Conservation (phyloP, 768 basidiomycete genomes). For the Sporobolomyces phaffii region DNA sequence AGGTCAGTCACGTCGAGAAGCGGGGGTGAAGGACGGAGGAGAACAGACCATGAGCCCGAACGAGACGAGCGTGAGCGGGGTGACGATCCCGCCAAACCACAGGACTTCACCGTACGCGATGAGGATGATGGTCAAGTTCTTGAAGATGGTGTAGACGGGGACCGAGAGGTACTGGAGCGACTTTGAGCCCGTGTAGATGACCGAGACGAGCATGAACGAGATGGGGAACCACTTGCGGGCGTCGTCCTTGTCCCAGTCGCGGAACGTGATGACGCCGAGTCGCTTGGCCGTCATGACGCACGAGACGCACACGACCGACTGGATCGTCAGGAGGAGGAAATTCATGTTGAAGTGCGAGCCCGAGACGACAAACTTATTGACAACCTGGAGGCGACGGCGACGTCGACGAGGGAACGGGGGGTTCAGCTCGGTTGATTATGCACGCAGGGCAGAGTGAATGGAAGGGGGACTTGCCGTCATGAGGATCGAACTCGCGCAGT, state of each 20-base stretch:
- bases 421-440: constrained; percentile 15
- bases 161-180: constrained; percentile 94
- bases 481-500: constrained; percentile 84
- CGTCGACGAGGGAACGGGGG: background rate
- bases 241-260: constrained; percentile 71
- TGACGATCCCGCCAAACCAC: constrained; percentile 89
- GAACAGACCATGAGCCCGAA: constrained; percentile 93
- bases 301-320: constrained; percentile 75
- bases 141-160: constrained; percentile 93
- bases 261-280: constrained; percentile 71
- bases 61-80: constrained; percentile 75
- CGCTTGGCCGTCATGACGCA: constrained; percentile 72
- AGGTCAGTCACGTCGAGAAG: background rate
- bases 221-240: constrained; percentile 93
- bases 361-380: constrained; percentile 94
- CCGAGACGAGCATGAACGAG: constrained; percentile 79
- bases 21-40: constrained; percentile 58
- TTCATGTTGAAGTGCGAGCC: constrained; percentile 93
- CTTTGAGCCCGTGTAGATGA: constrained; percentile 98
- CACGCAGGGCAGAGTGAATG: background rate
- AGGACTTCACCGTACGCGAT: constrained; percentile 97
- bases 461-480: constrained; percentile 64
- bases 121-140: constrained; percentile 97
- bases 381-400: constrained; percentile 3
- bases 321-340: constrained; percentile 84